Evolutionary conservation across 495 filamentous ascomycete genomes (phyloP), one percentile per base, ranked within the genome.

Genomic region (Lophiostoma macrostomum): DNA sequence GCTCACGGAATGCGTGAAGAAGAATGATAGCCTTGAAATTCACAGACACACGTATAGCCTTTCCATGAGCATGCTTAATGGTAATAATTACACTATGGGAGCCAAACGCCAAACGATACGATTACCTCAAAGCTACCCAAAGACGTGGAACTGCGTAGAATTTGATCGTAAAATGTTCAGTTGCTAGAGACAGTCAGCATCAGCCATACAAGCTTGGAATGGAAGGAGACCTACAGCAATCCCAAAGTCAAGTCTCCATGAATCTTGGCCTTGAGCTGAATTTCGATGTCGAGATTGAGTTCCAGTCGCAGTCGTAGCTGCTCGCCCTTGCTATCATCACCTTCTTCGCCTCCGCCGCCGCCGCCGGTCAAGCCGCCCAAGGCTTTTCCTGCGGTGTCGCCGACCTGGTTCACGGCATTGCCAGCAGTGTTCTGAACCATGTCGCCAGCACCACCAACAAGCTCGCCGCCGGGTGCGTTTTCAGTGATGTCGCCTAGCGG

Each of bases 251-350:
- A 73, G 75, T 95, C 90, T 69, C 90, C 88, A 63, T 91, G 86
- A 66, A 96, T 93, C 73, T 88, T 87, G 16, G 90, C 90, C 80
- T 94, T 94, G 1, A 96, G 73, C 66, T 90, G 83, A 27, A 95
- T 83, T 75, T 94, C 86, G 58, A 95, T 80, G 66, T 96, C 90
- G 39, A 96, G 71, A 70, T 95, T 94, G 42, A 95, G 66, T 66
- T 95, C 89, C 47, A 96, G 68, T 44, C 90, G 69, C 72, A 96
- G 60, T 60, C 80, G 76, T 53, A 96, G 69, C 67, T 90, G 84
- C 67, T 91, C 84, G 60, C 66, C 66, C 36, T 65, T 64, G 36
- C 51, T 58, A 1, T 65, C 65, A 3, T 60, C 67, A 3, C 65
- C 66, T 13, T 65, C 66, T 38, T 65, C 56, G 16, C 53, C 43